These are phyloP conservation scores for Sporisorium graminicola DNA, from an alignment of 1,284 basidiomycete species.

Conservation along the genomic window DNA sequence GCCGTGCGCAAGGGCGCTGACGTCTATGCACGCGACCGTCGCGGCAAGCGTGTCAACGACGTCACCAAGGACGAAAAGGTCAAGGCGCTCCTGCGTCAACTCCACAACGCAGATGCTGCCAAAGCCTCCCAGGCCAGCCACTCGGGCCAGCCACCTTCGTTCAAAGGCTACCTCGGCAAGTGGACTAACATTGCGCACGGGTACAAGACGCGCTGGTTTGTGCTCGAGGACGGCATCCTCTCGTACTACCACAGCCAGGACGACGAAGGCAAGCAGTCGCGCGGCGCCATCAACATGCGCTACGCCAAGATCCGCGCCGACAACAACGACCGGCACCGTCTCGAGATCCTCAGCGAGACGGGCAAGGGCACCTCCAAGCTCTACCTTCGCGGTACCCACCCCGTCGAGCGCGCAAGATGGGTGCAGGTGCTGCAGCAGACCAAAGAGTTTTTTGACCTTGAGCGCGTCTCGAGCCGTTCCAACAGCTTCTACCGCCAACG, in stretches of 20 bases:
- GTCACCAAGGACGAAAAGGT: constrained; percentile 80
- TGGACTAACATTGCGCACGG: constrained; percentile 91
- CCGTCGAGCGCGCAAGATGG: constrained; percentile 66
- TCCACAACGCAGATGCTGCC: constrained; percentile 62
- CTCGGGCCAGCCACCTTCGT: constrained; percentile 57
- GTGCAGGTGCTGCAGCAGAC: constrained; percentile 66
- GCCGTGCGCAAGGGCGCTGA: constrained; percentile 88
- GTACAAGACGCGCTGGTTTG: constrained; percentile 94
- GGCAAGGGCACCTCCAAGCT: constrained; percentile 78
- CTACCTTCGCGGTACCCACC: constrained; percentile 86
- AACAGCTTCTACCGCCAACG: constrained; percentile 48
- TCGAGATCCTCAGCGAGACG: constrained; percentile 80
- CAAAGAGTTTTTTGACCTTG: constrained; percentile 57
- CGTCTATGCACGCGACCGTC: constrained; percentile 86
- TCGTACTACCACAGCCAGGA: constrained; percentile 86
- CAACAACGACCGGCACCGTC: constrained; percentile 77
- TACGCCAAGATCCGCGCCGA: constrained; percentile 74
- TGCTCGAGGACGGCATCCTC: constrained; percentile 85
- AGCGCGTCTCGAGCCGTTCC: constrained; percentile 45
- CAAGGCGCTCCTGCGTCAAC: constrained; percentile 85
- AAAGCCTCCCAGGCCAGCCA: constrained; percentile 72
- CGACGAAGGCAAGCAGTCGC: constrained; percentile 86
- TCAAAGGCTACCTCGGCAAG: constrained; percentile 75
- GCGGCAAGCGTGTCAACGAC: constrained; percentile 82
- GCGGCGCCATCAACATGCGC: constrained; percentile 90